Evolutionary conservation across 1,139 yeast genomes (phyloP).

Genomic region (Geotrichum restrictum): DNA sequence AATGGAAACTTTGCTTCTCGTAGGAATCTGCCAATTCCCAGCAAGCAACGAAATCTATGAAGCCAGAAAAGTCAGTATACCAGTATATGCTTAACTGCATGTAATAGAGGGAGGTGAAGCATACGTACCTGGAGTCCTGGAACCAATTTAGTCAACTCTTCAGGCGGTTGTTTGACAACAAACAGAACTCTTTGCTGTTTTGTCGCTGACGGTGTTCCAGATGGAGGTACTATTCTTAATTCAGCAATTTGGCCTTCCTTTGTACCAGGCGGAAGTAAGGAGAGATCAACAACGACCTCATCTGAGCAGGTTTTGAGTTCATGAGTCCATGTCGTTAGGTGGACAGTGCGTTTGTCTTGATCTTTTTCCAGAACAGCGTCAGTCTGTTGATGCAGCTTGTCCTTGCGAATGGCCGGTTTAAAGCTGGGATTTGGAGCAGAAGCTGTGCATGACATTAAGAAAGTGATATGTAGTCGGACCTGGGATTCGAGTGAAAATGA

Average conservation of each 20-base stretch:
- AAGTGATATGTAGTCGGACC: no score
- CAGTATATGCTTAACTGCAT: not conserved
- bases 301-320: constrained; percentile 58
- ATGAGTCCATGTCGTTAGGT: constrained; percentile 66
- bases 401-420: no score
- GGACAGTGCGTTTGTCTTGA: not conserved
- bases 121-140: constrained; percentile 33
- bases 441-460: no score
- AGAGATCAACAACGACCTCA: constrained; percentile 59
- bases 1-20: constrained; percentile 59
- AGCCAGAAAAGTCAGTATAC: not conserved
- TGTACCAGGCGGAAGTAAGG: constrained; percentile 52
- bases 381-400: no score
- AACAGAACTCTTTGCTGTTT: constrained; percentile 42
- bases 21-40: constrained; percentile 64
- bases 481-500: no score
- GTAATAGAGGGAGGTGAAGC: no score
- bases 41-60: constrained; percentile 55
- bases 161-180: constrained; percentile 42
- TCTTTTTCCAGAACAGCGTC: no score
- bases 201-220: constrained; percentile 5
- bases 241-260: constrained; percentile 74
- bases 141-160: constrained; percentile 35
- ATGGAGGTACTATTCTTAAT: constrained; percentile 44
- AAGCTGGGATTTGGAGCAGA: no score